Evolutionary conservation across 768 basidiomycete species (phyloP).

Genomic region (Neoboletus subvelutipes): DNA sequence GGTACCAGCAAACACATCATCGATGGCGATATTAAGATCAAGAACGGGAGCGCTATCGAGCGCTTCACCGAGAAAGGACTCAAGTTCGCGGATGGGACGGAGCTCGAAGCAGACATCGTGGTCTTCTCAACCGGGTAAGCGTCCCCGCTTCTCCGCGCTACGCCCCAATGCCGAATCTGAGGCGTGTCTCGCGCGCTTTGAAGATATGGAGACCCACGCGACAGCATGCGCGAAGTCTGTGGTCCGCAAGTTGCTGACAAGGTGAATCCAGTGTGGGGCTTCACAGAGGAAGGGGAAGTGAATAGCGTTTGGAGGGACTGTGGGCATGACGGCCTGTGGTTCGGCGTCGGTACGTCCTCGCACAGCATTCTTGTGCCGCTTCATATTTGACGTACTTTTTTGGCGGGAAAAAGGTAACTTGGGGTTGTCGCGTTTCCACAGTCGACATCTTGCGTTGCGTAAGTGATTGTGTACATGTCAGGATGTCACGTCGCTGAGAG

Average conservation of each 20-base stretch:
- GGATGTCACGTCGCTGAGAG: neutral
- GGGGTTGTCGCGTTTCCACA: conserved; percentile 28
- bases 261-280: conserved; percentile 57
- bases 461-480: conserved; percentile 8
- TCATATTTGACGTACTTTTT: neutral
- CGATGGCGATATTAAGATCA: conserved; percentile 51
- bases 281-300: conserved; percentile 63
- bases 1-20: conserved; percentile 46
- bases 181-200: neutral
- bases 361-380: neutral
- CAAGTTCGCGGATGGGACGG: conserved; percentile 30
- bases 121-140: conserved; percentile 33
- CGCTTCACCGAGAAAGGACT: conserved; percentile 34
- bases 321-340: conserved; percentile 38
- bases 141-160: neutral
- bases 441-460: conserved; percentile 33
- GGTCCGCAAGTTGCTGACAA: conserved; percentile 45
- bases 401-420: conserved; percentile 21
- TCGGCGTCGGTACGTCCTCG: conserved; percentile 26
- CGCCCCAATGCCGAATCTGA: neutral
- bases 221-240: conserved; percentile 42
- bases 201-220: conserved; percentile 48
- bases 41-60: conserved; percentile 38
- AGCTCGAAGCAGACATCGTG: conserved; percentile 34
- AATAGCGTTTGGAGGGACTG: conserved; percentile 36